These are phyloP conservation scores for Umbelopsis sp. DNA, from an alignment of 192 early-diverging fungal species.

Conservation along the genomic window DNA sequence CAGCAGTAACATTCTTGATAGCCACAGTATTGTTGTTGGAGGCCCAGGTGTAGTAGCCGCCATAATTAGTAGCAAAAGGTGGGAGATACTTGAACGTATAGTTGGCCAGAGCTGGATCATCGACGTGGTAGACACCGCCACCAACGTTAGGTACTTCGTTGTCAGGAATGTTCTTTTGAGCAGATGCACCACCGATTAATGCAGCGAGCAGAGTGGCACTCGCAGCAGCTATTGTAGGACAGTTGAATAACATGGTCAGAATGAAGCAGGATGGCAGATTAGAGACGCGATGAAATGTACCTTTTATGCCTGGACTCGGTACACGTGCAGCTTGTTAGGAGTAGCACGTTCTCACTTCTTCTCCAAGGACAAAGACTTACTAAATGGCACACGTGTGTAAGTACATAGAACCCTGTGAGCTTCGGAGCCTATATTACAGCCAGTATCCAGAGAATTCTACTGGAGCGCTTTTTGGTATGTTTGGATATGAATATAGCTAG, in stretches of 20 bases:
- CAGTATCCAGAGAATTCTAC: too few species aligned
- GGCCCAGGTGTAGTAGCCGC: slow-evolving; percentile 13
- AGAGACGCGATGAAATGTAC: slow-evolving; percentile 3
- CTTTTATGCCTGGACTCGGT: slow-evolving; percentile 1
- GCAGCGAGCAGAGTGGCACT: slow-evolving; percentile 11
- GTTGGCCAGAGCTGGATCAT: slow-evolving; percentile 15
- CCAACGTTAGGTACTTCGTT: slow-evolving; percentile 4
- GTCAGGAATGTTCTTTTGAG: not conserved
- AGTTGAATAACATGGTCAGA: slow-evolving; percentile 3
- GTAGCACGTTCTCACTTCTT: slow-evolving; percentile 4
- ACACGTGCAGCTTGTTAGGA: not conserved
- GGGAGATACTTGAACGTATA: slow-evolving; percentile 16
- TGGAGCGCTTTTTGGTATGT: too few species aligned
- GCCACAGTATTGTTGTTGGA: slow-evolving; percentile 13
- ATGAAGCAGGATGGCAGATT: not conserved
- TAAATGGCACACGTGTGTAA: too few species aligned
- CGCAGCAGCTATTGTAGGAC: slow-evolving; percentile 3
- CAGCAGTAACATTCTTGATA: slow-evolving; percentile 9
- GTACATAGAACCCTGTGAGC: too few species aligned
- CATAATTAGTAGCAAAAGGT: slow-evolving; percentile 2
- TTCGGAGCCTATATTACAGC: too few species aligned
- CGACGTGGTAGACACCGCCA: slow-evolving; percentile 13
- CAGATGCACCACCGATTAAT: not conserved
- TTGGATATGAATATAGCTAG: too few species aligned
- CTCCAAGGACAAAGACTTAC: not conserved